Evolutionary conservation across 2,329 filamentous ascomycete genomes (phyloP), one percentile per base, ranked within the genome.

Genomic region (Zymoseptoria passerinii): DNA sequence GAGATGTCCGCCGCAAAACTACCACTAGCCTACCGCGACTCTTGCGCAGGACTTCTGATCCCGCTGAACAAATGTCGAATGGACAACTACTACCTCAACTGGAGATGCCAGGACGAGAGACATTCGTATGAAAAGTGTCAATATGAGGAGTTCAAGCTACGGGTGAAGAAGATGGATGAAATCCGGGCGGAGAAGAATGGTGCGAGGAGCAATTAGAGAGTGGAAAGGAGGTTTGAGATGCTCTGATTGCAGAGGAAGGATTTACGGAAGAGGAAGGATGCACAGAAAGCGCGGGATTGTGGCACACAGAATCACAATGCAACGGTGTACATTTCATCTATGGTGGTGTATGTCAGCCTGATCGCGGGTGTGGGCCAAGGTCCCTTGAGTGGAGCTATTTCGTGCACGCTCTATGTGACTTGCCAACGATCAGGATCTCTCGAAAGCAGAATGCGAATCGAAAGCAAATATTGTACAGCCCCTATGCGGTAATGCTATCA

Each of bases 111-210:
- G 94, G 86, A 91, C 75, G 94, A 99, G 81, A 83, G 94, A 80
- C 94, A 99, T 78, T 88, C 86, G 72, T 99, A 99, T 81, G 94
- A 99, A 75, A 97, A 97, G 77, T 99, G 94, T 84, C 94, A 99
- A 73, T 99, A 99, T 77, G 89, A 89, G 65, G 94, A 97, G 75
- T 99, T 99, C 82, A 96, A 96, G 85, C 90, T 92, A 83, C 86
- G 94, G 59, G 94, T 99, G 65, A 90, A 88, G 72, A 97, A 96
- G 86, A 99, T 99, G 94, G 86, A 97, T 70, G 92, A 99, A 80
- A 78, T 99, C 72, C 84, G 91, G 73, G 92, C 85, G 66, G 85
- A 89, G 61, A 95, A 95, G 83, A 84, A 78, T 59, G 91, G 90
- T 62, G 86, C 83, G 70, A 84, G 92, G 76, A 95, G 89, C 81